phyloP scores from a whole-genome alignment of 108 stramenopile species.

The Pseudonitzschia pungens region DNA sequence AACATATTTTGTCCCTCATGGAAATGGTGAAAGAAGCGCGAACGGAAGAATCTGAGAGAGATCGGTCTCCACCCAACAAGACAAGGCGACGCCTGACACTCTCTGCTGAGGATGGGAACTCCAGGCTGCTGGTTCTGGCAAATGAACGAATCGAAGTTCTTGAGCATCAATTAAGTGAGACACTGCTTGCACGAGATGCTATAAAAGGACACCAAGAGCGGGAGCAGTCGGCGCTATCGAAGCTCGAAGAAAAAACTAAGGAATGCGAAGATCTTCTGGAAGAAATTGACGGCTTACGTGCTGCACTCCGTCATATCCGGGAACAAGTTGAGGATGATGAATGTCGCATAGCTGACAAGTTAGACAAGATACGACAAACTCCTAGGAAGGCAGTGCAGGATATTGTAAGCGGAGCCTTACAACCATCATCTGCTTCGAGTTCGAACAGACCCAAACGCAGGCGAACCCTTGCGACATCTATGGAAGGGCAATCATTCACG shows the following conservation, averaged over 20 bases:
- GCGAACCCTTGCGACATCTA: background rate
- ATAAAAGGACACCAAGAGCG: slow-evolving; percentile 35
- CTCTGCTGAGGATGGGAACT: slow-evolving; percentile 23
- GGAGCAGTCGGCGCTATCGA: slow-evolving; percentile 24
- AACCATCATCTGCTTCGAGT: slow-evolving; percentile 15
- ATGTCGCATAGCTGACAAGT: background rate
- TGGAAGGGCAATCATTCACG: background rate
- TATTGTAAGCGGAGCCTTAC: slow-evolving; percentile 18
- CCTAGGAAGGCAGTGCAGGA: slow-evolving; percentile 16
- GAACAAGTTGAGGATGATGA: slow-evolving; percentile 21
- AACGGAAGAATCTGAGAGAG: background rate
- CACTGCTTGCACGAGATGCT: slow-evolving; percentile 29
- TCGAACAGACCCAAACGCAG: slow-evolving; percentile 1
- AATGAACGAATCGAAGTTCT: slow-evolving; percentile 56
- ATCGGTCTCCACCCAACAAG: background rate
- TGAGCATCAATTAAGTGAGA: slow-evolving; percentile 49
- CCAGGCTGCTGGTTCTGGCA: slow-evolving; percentile 50
- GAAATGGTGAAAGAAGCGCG: slow-evolving; percentile 50
- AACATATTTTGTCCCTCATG: slow-evolving; percentile 68
- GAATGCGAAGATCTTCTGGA: slow-evolving; percentile 41
- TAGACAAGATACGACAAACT: background rate
- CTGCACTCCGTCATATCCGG: slow-evolving; percentile 37
- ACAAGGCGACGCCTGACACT: background rate
- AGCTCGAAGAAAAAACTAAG: slow-evolving; percentile 25
- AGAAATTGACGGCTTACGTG: slow-evolving; percentile 25